Conservation (phyloP, 2,329 filamentous ascomycete species). For the Verticillium nubilum region DNA sequence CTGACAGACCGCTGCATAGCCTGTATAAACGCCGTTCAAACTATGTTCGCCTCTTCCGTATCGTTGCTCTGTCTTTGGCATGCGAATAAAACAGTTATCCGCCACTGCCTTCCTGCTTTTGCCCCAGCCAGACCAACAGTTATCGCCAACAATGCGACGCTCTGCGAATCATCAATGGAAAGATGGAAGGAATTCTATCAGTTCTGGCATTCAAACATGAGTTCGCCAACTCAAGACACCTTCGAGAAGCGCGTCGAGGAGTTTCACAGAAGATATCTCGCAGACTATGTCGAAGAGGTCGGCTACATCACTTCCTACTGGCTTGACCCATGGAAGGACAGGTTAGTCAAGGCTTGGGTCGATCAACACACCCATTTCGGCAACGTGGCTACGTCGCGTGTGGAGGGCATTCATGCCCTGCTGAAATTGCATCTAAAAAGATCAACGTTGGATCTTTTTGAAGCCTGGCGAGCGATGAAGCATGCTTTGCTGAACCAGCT, state of each 20-base stretch:
- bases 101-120: slow-evolving; percentile 3
- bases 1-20: slow-evolving; percentile 16
- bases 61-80: slow-evolving; percentile 13
- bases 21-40: slow-evolving; percentile 10
- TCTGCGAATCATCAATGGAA: neutral
- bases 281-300: slow-evolving; percentile 10
- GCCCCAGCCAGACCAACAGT: too few species aligned
- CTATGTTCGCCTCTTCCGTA: slow-evolving; percentile 6
- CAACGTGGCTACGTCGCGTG: slow-evolving; percentile 11
- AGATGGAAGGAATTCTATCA: slow-evolving; percentile 13
- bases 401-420: slow-evolving; percentile 11
- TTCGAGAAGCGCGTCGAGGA: slow-evolving; percentile 11
- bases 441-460: slow-evolving; percentile 5
- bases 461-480: slow-evolving; percentile 7
- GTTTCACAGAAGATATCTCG: slow-evolving; percentile 12
- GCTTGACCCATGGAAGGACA: slow-evolving; percentile 16
- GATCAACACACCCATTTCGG: slow-evolving; percentile 12
- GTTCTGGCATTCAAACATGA: slow-evolving; percentile 14
- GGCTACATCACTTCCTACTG: slow-evolving; percentile 14
- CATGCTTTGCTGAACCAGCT: slow-evolving; percentile 4
- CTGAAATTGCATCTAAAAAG: slow-evolving; percentile 11
- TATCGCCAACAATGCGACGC: neutral
- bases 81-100: slow-evolving; percentile 13
- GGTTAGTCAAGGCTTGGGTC: slow-evolving; percentile 15
- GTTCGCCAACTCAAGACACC: slow-evolving; percentile 6